Percentiles rank a stretch among this genome's conserved stretches.
phyloP scores from a whole-genome alignment of 2,329 filamentous ascomycete species.

The Ophiostoma sp. region DNA sequence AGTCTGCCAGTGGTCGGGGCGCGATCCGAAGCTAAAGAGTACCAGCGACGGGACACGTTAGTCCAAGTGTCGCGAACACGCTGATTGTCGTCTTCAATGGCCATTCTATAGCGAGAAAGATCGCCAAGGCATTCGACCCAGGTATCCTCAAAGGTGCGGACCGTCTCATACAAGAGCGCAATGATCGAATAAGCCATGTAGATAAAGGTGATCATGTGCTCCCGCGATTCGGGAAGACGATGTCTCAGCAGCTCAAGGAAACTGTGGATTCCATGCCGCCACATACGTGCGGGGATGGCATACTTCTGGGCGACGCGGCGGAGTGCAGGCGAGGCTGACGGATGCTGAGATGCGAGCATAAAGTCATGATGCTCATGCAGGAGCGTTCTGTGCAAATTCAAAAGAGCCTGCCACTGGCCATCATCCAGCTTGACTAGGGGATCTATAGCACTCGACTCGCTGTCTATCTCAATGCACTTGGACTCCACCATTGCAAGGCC shows the following conservation, averaged over 20 bases:
- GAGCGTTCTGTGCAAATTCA: constrained; percentile 76
- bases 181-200: constrained; percentile 90
- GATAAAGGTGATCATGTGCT: constrained; percentile 90
- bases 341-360: constrained; percentile 84
- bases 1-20: constrained; percentile 74
- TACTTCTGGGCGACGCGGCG: constrained; percentile 74
- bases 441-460: constrained; percentile 51
- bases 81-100: constrained; percentile 80
- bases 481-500: constrained; percentile 83
- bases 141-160: constrained; percentile 77
- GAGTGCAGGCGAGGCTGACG: constrained; percentile 68
- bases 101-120: constrained; percentile 82
- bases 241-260: constrained; percentile 77
- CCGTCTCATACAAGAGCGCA: constrained; percentile 80
- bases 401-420: constrained; percentile 82
- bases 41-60: constrained; percentile 78
- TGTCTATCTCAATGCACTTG: constrained; percentile 83
- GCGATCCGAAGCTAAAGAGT: constrained; percentile 75
- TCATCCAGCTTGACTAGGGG: constrained; percentile 50
- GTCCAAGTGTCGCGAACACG: constrained; percentile 79
- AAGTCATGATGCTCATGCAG: constrained; percentile 84
- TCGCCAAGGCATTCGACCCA: constrained; percentile 96
- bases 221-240: constrained; percentile 71
- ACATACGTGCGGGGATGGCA: constrained; percentile 90
- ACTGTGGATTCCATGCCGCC: constrained; percentile 86